Conservation (phyloP, 2,329 filamentous ascomycete genomes). For the Exserohilum rostratum region DNA sequence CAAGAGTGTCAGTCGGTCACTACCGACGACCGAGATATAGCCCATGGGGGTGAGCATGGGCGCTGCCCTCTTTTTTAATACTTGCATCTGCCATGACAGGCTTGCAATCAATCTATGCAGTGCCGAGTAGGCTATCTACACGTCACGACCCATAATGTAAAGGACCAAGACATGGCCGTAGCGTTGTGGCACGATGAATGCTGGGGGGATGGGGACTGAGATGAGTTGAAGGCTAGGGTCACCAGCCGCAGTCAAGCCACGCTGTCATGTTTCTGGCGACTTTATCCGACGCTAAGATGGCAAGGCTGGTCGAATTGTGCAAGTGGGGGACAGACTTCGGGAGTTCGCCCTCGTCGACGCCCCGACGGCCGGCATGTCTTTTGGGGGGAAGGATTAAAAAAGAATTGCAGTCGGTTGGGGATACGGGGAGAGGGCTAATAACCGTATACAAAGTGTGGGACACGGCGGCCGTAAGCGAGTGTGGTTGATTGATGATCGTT, state of each 20-base stretch:
- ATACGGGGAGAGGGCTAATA: conserved; percentile 17
- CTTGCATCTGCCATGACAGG: not conserved
- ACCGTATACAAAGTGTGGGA: conserved; percentile 12
- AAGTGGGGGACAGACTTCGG: conserved; percentile 26
- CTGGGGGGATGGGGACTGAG: conserved; percentile 14
- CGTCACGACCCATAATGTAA: conserved; percentile 13
- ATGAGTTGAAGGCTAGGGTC: conserved; percentile 28
- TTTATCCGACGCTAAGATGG: conserved; percentile 29
- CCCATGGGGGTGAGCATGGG: not conserved
- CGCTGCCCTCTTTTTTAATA: not conserved
- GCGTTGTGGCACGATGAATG: conserved; percentile 16
- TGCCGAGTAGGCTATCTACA: not conserved
- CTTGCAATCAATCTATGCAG: not conserved
- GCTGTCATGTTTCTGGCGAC: conserved; percentile 30
- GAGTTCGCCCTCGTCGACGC: conserved; percentile 22
- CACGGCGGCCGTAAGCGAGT: conserved; percentile 13
- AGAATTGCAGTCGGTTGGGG: conserved; percentile 20
- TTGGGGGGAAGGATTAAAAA: conserved; percentile 14
- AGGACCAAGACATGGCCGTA: conserved; percentile 29
- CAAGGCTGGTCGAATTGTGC: conserved; percentile 25
- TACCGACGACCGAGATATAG: not conserved
- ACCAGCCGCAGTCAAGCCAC: conserved; percentile 41
- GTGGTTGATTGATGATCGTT: conserved; percentile 30
- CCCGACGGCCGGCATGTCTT: conserved; percentile 25
- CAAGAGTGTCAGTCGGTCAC: not conserved